Base-by-base conservation (phyloP, 2,329 filamentous ascomycete species). In the Aspergillus fischeri region DNA sequence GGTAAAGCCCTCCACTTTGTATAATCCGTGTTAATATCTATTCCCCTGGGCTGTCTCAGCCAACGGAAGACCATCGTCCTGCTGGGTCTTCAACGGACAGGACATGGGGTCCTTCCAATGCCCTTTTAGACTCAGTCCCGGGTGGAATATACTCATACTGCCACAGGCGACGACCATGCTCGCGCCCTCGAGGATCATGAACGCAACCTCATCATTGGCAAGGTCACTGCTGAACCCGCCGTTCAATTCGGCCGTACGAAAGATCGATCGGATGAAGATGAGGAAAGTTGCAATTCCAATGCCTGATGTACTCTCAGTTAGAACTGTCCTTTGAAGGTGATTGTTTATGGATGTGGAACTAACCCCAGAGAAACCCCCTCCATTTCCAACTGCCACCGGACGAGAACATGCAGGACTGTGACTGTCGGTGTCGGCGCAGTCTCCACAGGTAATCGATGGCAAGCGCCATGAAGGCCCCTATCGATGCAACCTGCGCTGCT, bases 401-500 rank as follows among this genome's bases (percentile, higher is more conserved):
- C n/a, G 27, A 17, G 11, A 17, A 3, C 32, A 17, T 17, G 32
- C 32, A 17, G 5, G 14, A 7, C 1, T 35, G 32, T 2, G 14
- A 35, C 32, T 35, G 32, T 17, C 32, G 11, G 1, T 35, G 32
- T 17, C 53, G 47, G 28, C 54, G 62, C 14, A 71, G 60, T 6
- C 79, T 75, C 49, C 77, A 61, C n/a, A 73, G 73, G 65, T 84
- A 87, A 65, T 86, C 81, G 55, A 69, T 32, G 10, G 76, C 77
- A 32, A 83, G 73, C 25, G 65, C 27, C 51, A 82, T 79, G 76
- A 88, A 89, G 55, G 80, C 68, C 45, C 78, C 61, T 38, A 87
- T 75, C 4, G 82, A 84, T 58, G 80, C 71, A 47, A 87, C 85
- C 65, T 89, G 86, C 67, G 82, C 83, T 20, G 78, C 70, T 0